Conservation (phyloP, 495 filamentous ascomycete species). For the Aspergillus coremiiformis region DNA sequence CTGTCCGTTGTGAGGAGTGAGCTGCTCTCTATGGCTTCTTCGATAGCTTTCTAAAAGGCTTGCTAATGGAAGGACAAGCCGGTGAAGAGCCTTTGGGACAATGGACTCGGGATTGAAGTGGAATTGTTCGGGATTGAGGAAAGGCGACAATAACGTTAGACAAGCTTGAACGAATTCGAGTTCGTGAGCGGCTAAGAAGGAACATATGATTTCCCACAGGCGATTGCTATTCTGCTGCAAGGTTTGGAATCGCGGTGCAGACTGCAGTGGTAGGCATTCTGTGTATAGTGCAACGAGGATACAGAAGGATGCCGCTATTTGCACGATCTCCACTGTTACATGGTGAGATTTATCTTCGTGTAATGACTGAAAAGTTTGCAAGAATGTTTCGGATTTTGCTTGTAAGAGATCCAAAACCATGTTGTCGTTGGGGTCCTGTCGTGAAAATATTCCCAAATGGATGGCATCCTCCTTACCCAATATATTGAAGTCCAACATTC, state of each 20-base stretch:
- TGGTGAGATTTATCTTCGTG: conserved; percentile 35
- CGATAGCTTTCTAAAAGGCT: conserved; percentile 38
- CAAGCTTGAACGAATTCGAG: conserved; percentile 24
- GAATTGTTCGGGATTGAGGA: conserved; percentile 21
- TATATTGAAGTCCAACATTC: conserved; percentile 19
- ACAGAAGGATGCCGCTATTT: conserved; percentile 42
- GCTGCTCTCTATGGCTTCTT: conserved; percentile 19
- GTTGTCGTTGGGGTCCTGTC: conserved; percentile 33
- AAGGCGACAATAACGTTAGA: conserved; percentile 27
- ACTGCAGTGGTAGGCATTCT: conserved; percentile 28
- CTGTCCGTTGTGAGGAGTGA: conserved; percentile 35
- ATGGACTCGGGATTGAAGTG: conserved; percentile 8
- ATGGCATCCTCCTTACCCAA: conserved; percentile 21
- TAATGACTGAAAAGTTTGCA: conserved; percentile 38
- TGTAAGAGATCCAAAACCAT: conserved; percentile 41
- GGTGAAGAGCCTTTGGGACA: conserved; percentile 16
- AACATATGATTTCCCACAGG: conserved; percentile 33
- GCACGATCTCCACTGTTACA: conserved; percentile 39
- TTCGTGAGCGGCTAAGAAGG: conserved; percentile 25
- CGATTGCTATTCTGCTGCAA: conserved; percentile 25
- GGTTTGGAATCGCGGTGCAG: conserved; percentile 18
- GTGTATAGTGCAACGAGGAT: conserved; percentile 28
- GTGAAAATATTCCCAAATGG: conserved; percentile 16
- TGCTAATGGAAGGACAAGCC: conserved; percentile 25
- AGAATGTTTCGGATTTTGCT: conserved; percentile 36